These are phyloP conservation scores for Skeletonema potamos DNA, from an alignment of 108 stramenopile genomes.

Conservation along the genomic window DNA sequence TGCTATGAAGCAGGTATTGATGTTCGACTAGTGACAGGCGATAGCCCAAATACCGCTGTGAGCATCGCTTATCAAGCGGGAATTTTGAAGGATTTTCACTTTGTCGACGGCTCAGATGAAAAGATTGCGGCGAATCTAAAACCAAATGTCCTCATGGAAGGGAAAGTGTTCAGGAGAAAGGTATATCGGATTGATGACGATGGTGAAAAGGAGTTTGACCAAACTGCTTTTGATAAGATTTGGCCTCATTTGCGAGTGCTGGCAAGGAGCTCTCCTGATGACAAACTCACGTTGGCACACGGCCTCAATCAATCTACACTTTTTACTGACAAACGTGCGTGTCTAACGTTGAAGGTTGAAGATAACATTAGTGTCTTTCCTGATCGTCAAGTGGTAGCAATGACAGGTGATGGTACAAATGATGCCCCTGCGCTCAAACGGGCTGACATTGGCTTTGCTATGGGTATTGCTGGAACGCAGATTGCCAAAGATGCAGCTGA, in stretches of 20 bases:
- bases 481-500: constrained; percentile 96
- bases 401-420: constrained; percentile 99
- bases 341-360: constrained; percentile 42
- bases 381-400: constrained; percentile 93
- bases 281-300: constrained; percentile 83
- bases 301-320: constrained; percentile 85
- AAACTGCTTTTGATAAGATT: constrained; percentile 79
- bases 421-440: constrained; percentile 98
- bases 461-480: constrained; percentile 97
- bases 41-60: constrained; percentile 93
- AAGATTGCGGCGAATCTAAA: constrained; percentile 72
- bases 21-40: constrained; percentile 98
- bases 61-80: constrained; percentile 92
- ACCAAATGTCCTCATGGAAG: constrained; percentile 83
- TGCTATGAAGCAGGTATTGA: constrained; percentile 91
- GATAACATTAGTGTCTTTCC: constrained; percentile 72
- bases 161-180: constrained; percentile 62
- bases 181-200: constrained; percentile 62
- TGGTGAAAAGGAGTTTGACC: constrained; percentile 78
- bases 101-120: constrained; percentile 55
- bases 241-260: constrained; percentile 84
- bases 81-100: constrained; percentile 74
- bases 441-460: constrained; percentile 98
- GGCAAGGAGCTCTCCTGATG: constrained; percentile 80
- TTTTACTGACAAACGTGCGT: constrained; percentile 62